A percentile compares a stretch with the other conserved stretches of the same genome.
Conservation (phyloP, 2,329 filamentous ascomycete genomes). For the Sporothrix pseudoabietina region DNA sequence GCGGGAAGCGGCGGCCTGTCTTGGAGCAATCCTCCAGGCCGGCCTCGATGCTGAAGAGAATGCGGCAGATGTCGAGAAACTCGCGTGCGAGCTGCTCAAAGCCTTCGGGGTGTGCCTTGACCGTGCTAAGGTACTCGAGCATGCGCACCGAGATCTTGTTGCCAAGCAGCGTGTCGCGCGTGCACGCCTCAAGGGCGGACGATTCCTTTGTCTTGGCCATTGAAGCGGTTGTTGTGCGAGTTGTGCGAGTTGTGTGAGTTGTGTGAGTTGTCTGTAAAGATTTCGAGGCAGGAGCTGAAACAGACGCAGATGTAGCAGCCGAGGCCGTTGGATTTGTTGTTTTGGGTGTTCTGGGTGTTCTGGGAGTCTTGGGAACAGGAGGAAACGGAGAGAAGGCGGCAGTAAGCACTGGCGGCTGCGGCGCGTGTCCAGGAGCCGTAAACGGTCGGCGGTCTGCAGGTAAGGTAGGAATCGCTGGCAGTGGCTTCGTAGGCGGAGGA, state of each 20-base stretch:
- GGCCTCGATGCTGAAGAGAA: constrained; percentile 68
- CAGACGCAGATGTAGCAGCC: too few species aligned
- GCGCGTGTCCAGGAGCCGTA: constrained; percentile 10
- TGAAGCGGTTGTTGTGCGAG: neutral
- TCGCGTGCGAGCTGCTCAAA: constrained; percentile 64
- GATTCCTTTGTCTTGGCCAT: constrained; percentile 40
- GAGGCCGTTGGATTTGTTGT: neutral
- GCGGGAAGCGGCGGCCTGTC: constrained; percentile 56
- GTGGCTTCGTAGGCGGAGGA: constrained; percentile 14
- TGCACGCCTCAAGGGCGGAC: constrained; percentile 55
- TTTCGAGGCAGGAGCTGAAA: neutral
- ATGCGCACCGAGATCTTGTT: constrained; percentile 67
- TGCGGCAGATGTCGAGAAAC: constrained; percentile 67
- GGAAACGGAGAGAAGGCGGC: neutral
- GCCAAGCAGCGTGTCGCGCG: constrained; percentile 60
- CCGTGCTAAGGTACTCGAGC: constrained; percentile 63
- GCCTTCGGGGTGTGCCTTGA: constrained; percentile 56
- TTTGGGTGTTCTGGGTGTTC: neutral
- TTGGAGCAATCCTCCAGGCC: constrained; percentile 56
- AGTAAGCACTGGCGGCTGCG: neutral
- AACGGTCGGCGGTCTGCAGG: constrained; percentile 2
- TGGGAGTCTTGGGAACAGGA: neutral
- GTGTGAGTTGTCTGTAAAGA: neutral
- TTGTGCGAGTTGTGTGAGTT: neutral
- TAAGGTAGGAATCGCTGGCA: constrained; percentile 6